Evolutionary conservation across 2,329 filamentous ascomycete species (phyloP).

Genomic region (Ophiostoma ulmi): DNA sequence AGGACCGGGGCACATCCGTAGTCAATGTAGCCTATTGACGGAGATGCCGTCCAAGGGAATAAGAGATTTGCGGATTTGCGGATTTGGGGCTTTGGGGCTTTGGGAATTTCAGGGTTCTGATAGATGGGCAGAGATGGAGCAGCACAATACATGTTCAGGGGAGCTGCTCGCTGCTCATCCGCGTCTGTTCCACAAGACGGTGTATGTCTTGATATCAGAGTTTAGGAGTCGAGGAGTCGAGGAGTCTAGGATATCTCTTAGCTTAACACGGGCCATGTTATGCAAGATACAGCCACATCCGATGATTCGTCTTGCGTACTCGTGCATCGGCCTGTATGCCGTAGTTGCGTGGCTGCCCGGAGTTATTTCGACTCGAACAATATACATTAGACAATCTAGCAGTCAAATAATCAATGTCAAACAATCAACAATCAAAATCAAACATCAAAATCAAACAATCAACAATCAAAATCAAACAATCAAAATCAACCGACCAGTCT

Average conservation of each 20-base stretch:
- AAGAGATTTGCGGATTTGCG: neutral
- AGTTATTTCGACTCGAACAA: no score
- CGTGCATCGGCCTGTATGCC: no score
- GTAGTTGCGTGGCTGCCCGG: neutral
- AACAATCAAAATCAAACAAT: no score
- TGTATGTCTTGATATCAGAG: neutral
- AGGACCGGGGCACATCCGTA: neutral
- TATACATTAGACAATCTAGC: no score
- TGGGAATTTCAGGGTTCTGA: neutral
- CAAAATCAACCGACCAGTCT: no score
- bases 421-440: no score
- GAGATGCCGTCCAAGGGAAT: neutral
- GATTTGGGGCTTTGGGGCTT: no score
- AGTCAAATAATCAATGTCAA: no score
- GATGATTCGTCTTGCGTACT: neutral
- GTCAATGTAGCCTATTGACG: neutral
- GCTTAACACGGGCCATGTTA: conserved; percentile 3
- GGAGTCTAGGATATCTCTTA: neutral
- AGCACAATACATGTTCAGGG: neutral
- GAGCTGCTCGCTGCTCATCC: neutral
- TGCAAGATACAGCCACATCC: neutral
- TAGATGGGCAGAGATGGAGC: neutral
- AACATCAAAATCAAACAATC: no score
- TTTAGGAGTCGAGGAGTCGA: neutral
- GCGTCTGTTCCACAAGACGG: neutral